Evolutionary conservation across 441 rosid species (phyloP), one percentile per base, ranked within the genome.

Genomic region (Gossypium schwendimanii): DNA sequence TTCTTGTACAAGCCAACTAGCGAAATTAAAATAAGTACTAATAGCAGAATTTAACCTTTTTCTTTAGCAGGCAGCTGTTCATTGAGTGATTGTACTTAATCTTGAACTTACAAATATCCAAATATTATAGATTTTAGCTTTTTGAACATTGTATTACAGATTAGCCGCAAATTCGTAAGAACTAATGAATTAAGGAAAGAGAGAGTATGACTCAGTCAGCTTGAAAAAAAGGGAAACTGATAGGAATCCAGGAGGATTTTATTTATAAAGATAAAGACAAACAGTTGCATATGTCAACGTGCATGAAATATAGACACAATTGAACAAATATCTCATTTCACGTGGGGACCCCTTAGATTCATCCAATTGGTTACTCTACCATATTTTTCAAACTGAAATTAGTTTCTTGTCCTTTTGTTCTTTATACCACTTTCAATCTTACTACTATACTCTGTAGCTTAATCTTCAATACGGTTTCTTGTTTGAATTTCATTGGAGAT

Each of bases 301-400:
- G 59, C 44, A 26, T 50, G 45, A 28, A 50, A 68, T 21, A 28
- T 67, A 28, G 9, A 4, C 18, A 28, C 60, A 52, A 52, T 67
- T 57, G 24, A 68, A 28, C 44, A 67, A 47, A 66, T 47, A 24
- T 47, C 23, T 14, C 58, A 49, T 49, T 26, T 67, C 59, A 49
- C n/a, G 58, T 26, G 66, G 57, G 53, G 63, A 39, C 73, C 73
- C 73, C 4, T 39, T 20, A 55, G 14, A n/a, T n/a, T n/a, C n/a
- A 41, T 23, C 55, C 26, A 45, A 12, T 59, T 21, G 9, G 10
- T 36, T 14, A 24, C 26, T 57, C 53, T 11, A 39, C 18, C 54
- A 50, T 67, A 36, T 50, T 67, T 21, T 50, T 67, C 60, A 15
- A 9, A 15, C 14, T 15, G 26, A 17, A 10, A 15, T 50, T 15